Percentiles rank a stretch among this genome's conserved stretches.
Evolutionary conservation across 805 yeast genomes (phyloP).

Genomic region (Ogataea henricii): DNA sequence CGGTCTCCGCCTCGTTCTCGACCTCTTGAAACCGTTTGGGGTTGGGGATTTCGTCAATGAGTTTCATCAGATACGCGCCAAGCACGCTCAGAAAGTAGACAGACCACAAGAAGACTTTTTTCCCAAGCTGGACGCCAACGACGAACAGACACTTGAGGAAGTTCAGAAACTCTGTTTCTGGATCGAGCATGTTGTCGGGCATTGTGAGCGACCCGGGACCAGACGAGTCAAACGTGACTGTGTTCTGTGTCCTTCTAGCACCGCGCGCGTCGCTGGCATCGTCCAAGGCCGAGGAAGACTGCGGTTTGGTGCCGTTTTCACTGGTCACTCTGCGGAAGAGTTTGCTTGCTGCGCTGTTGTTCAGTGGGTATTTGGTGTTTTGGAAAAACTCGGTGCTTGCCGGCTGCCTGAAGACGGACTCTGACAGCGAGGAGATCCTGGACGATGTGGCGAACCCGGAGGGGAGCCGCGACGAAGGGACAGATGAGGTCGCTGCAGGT

Average conservation of each 20-base stretch:
- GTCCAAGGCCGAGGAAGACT: not conserved
- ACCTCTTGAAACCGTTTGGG: slow-evolving; percentile 23
- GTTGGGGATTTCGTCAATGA: slow-evolving; percentile 28
- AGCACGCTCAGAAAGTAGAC: slow-evolving; percentile 22
- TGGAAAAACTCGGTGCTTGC: slow-evolving; percentile 2
- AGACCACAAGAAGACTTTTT: slow-evolving; percentile 28
- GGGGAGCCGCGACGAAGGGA: not conserved
- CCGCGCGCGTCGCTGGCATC: not conserved
- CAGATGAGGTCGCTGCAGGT: not conserved
- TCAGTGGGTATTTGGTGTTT: slow-evolving; percentile 5
- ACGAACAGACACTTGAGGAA: slow-evolving; percentile 25
- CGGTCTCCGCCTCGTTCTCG: no score
- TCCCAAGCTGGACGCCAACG: slow-evolving; percentile 23
- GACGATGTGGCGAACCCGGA: slow-evolving; percentile 15
- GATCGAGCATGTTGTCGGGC: slow-evolving; percentile 15
- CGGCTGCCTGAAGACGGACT: slow-evolving; percentile 2
- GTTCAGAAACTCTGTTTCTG: slow-evolving; percentile 28
- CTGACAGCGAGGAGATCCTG: slow-evolving; percentile 13
- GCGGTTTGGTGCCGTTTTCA: not conserved
- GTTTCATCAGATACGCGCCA: slow-evolving; percentile 14
- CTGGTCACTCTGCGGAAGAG: slow-evolving; percentile 7
- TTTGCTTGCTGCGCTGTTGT: slow-evolving; percentile 7
- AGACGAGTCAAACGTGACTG: slow-evolving; percentile 2
- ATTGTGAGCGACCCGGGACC: slow-evolving; percentile 6
- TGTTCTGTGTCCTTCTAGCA: slow-evolving; percentile 3